Evolutionary conservation across 805 yeast genomes (phyloP), one percentile per base, ranked within the genome.

Genomic region (Cephaloascus fragrans): DNA sequence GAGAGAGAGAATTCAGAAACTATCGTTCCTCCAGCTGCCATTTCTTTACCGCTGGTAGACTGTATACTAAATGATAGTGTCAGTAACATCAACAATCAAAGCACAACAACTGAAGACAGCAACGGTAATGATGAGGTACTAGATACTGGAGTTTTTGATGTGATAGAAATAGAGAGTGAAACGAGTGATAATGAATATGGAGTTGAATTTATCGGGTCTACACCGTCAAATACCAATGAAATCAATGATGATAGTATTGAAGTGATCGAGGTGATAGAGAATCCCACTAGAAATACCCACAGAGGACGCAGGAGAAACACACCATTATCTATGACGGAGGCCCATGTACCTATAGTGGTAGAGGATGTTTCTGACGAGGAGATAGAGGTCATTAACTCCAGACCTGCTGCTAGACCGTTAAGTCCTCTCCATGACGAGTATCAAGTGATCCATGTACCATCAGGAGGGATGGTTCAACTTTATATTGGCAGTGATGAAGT

Each of bases 191-290:
- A 23, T 23, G 28, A 23, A 23, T 8, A 23, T 23, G 28, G 12
- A 23, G 12, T 23, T 23, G 28, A 23, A 23, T 6, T 23, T 12
- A 23, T 12, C 6, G 10, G 28, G 28, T 23, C 28, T 36, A 31
- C 38, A 17, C 18, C 35, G 16, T 42, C 45, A 3, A 41, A 33
- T 23, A 34, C 28, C 4, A 34, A 35, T 19, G 32, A 33, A 9
- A 39, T 34, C 17, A 40, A 33, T 32, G 46, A 47, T 10, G 44
- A 41, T 36, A 46, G 41, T 3, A 35, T 45, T 17, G 42, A 45
- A 18, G 39, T 45, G 14, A 39, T 28, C n/a, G 38, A 32, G 12
- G 41, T 37, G 31, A 4, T 34, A 31, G 18, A 32, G 18, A 19
- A 37, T 37, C 6, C 42, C 39, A 16, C 38, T 31, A 4, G 33